Evolutionary conservation across 441 rosid genomes (phyloP).

Genomic region (Manihot esculenta): DNA sequence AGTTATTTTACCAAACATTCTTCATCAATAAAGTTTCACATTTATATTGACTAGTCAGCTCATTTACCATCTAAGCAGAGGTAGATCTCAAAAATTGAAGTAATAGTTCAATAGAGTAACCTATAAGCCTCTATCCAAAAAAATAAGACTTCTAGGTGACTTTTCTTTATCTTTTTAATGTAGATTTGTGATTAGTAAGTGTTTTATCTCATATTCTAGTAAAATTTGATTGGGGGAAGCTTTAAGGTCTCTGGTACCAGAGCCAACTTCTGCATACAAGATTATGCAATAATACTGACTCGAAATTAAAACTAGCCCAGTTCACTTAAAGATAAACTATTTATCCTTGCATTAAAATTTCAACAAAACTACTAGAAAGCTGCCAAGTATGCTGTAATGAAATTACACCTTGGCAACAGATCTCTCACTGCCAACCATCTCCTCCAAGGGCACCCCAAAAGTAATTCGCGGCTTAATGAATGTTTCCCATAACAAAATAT

Average conservation of each 20-base stretch:
- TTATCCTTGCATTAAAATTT: background rate
- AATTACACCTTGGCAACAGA: slow-evolving; percentile 50
- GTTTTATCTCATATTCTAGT: background rate
- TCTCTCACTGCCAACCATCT: slow-evolving; percentile 55
- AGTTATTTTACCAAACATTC: background rate
- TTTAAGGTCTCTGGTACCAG: background rate
- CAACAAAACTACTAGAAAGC: background rate
- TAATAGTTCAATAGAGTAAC: background rate
- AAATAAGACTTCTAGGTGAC: background rate
- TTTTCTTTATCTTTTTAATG: background rate
- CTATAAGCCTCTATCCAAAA: background rate
- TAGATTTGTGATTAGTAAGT: background rate
- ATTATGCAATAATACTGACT: background rate
- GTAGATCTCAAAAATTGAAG: background rate
- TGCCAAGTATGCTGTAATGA: slow-evolving; percentile 10
- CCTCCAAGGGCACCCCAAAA: slow-evolving; percentile 75
- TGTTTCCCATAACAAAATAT: slow-evolving; percentile 70
- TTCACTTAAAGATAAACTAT: background rate
- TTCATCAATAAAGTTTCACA: background rate
- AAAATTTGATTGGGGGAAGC: background rate
- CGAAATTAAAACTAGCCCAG: background rate
- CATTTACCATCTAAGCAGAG: background rate
- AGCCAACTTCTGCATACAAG: background rate
- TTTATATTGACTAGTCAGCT: background rate
- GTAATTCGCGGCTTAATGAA: slow-evolving; percentile 69